A percentile compares a stretch with the other conserved stretches of the same genome.
Conservation (phyloP, 2,329 filamentous ascomycete genomes). For the Pochonia chlamydosporia region DNA sequence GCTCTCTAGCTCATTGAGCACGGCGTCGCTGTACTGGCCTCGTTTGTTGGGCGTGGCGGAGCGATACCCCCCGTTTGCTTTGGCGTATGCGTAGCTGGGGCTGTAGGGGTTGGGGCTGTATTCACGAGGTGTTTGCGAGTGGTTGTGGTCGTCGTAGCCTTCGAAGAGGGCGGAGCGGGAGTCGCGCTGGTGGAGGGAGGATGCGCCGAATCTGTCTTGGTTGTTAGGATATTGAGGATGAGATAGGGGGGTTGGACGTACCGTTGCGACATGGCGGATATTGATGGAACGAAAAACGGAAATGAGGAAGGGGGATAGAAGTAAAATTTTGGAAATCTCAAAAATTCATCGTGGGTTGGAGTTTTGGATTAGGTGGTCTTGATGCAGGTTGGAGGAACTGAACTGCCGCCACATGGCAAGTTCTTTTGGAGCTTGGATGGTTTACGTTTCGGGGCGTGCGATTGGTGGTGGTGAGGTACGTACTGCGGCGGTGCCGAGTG, state of each 20-base stretch:
- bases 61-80: conserved; percentile 16
- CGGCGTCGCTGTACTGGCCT: conserved; percentile 88
- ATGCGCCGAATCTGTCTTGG: conserved; percentile 54
- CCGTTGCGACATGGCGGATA: conserved; percentile 28
- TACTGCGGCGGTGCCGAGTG: background rate
- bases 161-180: conserved; percentile 69
- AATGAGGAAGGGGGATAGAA: background rate
- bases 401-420: background rate
- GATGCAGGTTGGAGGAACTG: background rate
- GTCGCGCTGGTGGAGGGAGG: conserved; percentile 68
- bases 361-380: conserved; percentile 14
- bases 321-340: too few relatives aligned
- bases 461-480: background rate
- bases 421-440: background rate
- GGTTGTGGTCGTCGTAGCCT: conserved; percentile 44
- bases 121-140: conserved; percentile 24
- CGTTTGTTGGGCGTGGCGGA: conserved; percentile 66
- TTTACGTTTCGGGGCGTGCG: background rate
- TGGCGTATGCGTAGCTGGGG: background rate
- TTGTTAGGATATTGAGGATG: background rate
- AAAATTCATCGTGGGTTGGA: conserved; percentile 1
- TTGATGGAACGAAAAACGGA: background rate
- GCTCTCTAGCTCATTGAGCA: conserved; percentile 87
- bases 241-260: conserved; percentile 9
- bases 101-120: background rate